Evolutionary conservation across 768 basidiomycete genomes (phyloP), one percentile per base, ranked within the genome.

Genomic region (Boletus patriciae): DNA sequence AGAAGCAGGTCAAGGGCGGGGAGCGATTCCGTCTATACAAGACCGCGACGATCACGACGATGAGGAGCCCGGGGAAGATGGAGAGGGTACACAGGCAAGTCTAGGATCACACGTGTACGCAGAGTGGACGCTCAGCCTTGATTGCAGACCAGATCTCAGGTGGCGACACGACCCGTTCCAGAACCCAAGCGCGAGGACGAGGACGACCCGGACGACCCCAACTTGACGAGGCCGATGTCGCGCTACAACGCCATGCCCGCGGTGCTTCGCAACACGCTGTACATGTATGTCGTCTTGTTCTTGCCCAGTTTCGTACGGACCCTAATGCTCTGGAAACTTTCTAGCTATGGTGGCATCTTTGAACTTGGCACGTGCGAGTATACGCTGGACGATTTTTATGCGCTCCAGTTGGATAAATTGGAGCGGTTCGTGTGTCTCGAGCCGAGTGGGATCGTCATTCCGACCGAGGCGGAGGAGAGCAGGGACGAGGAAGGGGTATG

Each of bases 231-330:
- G 1, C 94, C 94, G 0, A 75, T 87, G 18, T 78, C 85, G 1
- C 79, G 92, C 9, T 95, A 94, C 70, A 96, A 95, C 63, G 81
- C 91, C 5, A 94, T 96, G 92, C 76, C 94, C 8, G 85, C 92
- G 0, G 85, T 94, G 8, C 77, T 92, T 42, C 81, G 85, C 23
- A 95, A 93, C 68, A 92, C 88, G 0, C 75, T 96, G 1, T 95
- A 90, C 72, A 86, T 95, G 90, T 92, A 55, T n/a, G n/a, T n/a
- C 19, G 90, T 55, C 27, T 21, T 12, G 10, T 44, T 34, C 13
- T 31, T 5, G 15, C 25, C 25, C 4, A 7, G 6, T 7, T n/a
- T 50, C 41, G 42, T 16, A 16, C 13, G 34, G 16, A 43, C 9
- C 0, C 46, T 54, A 8, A 56, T 33, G 16, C 36, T 52, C 19